A percentile compares a stretch with the other conserved stretches of the same genome.
Conservation (phyloP, 1,139 yeast genomes). For the Pichia sp. region DNA sequence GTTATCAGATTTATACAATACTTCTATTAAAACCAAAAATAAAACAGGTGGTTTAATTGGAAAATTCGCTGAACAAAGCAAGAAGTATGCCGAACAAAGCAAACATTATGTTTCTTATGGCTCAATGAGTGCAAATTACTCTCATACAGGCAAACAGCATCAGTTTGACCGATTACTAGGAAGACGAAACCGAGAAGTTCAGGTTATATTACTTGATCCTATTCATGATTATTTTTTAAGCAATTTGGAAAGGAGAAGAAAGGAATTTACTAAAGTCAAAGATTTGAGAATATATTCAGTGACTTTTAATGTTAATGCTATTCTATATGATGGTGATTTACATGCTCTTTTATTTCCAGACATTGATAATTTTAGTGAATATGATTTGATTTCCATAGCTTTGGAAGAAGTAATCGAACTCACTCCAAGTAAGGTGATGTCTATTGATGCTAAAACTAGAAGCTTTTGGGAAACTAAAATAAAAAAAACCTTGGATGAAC, state of each 20-base stretch:
- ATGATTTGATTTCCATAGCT: slow-evolving; percentile 74
- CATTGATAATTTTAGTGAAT: slow-evolving; percentile 14
- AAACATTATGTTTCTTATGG: slow-evolving; percentile 39
- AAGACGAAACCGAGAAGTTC: slow-evolving; percentile 38
- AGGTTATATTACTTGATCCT: slow-evolving; percentile 55
- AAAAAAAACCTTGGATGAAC: slow-evolving; percentile 44
- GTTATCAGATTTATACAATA: slow-evolving; percentile 34
- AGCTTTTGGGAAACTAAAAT: slow-evolving; percentile 56
- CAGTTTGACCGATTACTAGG: slow-evolving; percentile 45
- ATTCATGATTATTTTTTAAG: slow-evolving; percentile 58
- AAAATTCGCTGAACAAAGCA: slow-evolving; percentile 29
- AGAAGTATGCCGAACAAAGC: slow-evolving; percentile 34
- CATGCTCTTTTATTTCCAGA: slow-evolving; percentile 51
- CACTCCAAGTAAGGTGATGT: slow-evolving; percentile 83
- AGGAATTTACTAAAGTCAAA: slow-evolving; percentile 42
- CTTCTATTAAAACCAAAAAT: slow-evolving; percentile 26
- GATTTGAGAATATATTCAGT: slow-evolving; percentile 52
- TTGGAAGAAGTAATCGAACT: slow-evolving; percentile 90
- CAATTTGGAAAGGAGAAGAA: slow-evolving; percentile 40
- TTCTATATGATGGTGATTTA: slow-evolving; percentile 43
- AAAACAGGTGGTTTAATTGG: slow-evolving; percentile 34
- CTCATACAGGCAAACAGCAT: slow-evolving; percentile 21
- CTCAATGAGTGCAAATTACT: not conserved
- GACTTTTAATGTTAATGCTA: slow-evolving; percentile 67
- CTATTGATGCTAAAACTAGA: slow-evolving; percentile 66